These are phyloP conservation scores for Rhodofomes roseus DNA, from an alignment of 1,284 basidiomycete species.

Conservation along the genomic window DNA sequence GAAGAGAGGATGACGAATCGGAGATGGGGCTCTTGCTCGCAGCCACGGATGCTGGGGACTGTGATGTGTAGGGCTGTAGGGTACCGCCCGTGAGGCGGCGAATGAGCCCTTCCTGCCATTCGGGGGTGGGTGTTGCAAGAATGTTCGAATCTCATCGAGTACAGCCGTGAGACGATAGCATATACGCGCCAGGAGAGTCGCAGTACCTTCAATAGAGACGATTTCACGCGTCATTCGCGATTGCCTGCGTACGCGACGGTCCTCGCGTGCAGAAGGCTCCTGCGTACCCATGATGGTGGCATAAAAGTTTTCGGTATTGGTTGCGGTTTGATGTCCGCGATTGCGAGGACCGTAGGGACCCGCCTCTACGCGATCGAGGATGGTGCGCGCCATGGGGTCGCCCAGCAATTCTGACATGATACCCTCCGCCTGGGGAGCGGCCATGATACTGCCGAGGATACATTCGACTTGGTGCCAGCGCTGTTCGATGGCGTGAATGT, in stretches of 20 bases:
- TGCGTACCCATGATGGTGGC: slow-evolving; percentile 64
- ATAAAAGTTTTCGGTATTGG: slow-evolving; percentile 64
- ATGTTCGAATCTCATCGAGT: slow-evolving; percentile 48
- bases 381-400: slow-evolving; percentile 69
- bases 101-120: slow-evolving; percentile 74
- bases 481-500: slow-evolving; percentile 87
- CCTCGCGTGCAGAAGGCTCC: slow-evolving; percentile 47
- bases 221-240: slow-evolving; percentile 73
- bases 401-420: slow-evolving; percentile 66
- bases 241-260: slow-evolving; percentile 64
- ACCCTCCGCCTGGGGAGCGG: slow-evolving; percentile 65
- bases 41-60: slow-evolving; percentile 3
- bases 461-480: slow-evolving; percentile 88
- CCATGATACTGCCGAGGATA: slow-evolving; percentile 72
- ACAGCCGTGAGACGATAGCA: background rate
- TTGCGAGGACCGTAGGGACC: slow-evolving; percentile 74
- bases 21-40: slow-evolving; percentile 12
- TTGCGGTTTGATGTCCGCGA: slow-evolving; percentile 41
- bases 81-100: slow-evolving; percentile 39
- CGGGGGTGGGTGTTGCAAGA: slow-evolving; percentile 61
- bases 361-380: slow-evolving; percentile 66
- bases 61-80: slow-evolving; percentile 4
- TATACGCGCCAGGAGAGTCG: background rate
- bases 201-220: slow-evolving; percentile 63
- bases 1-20: slow-evolving; percentile 13